These are phyloP conservation scores for Senna siamea DNA, from an alignment of 306 rosid genomes.

Conservation along the genomic window DNA sequence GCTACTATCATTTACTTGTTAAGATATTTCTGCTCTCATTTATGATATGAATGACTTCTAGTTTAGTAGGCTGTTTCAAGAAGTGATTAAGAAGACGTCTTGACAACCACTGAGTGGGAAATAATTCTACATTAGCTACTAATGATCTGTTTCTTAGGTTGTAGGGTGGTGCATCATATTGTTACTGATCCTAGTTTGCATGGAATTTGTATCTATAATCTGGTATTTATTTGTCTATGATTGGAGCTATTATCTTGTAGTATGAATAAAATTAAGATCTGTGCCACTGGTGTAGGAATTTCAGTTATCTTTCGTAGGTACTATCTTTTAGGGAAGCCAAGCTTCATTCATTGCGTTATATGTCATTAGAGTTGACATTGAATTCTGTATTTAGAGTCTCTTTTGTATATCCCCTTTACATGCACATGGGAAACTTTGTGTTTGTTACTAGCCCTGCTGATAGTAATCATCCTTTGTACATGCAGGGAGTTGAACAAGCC, in stretches of 20 bases:
- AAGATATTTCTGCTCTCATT: constrained; percentile 1
- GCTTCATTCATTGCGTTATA: background rate
- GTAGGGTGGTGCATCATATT: background rate
- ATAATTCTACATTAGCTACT: no score
- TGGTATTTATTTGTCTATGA: background rate
- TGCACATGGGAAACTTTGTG: constrained; percentile 38
- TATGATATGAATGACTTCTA: constrained; percentile 10
- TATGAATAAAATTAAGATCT: background rate
- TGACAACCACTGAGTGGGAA: background rate
- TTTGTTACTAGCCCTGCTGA: constrained; percentile 2
- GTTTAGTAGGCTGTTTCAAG: background rate
- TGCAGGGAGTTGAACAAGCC: constrained; percentile 50
- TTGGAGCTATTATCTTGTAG: background rate
- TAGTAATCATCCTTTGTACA: background rate
- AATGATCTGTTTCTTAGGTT: background rate
- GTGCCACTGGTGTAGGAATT: constrained; percentile 2
- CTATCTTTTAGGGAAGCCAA: background rate
- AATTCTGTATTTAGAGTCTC: background rate
- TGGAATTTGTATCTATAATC: background rate
- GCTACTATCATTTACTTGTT: background rate
- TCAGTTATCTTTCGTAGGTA: background rate
- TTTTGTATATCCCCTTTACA: background rate
- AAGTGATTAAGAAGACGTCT: constrained; percentile 4
- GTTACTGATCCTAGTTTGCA: no score
- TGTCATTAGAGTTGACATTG: constrained; percentile 37